Evolutionary conservation across 306 rosid genomes (phyloP).

Genomic region (Fragaria nilgerrensis): DNA sequence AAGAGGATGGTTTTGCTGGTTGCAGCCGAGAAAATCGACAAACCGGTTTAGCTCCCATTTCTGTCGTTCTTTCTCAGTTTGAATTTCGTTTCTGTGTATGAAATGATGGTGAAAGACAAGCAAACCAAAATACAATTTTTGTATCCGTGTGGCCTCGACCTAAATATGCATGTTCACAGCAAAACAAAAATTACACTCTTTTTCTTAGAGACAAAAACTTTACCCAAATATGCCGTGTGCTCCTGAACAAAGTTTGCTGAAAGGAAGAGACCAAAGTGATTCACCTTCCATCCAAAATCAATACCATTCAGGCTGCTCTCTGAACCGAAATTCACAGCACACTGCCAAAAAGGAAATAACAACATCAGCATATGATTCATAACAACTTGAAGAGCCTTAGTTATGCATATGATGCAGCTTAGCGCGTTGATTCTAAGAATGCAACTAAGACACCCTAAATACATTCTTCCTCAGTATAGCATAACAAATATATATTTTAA

Average conservation of each 20-base stretch:
- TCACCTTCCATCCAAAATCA: slow-evolving; percentile 80
- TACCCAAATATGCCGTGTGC: slow-evolving; percentile 31
- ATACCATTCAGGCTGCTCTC: slow-evolving; percentile 89
- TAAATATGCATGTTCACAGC: too few species aligned
- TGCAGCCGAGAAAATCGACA: too few species aligned
- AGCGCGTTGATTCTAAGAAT: neutral
- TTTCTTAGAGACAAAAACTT: too few species aligned
- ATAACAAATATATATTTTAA: neutral
- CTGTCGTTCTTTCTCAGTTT: too few species aligned
- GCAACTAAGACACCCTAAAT: neutral
- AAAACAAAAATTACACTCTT: too few species aligned
- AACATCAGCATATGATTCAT: neutral
- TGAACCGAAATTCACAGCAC: slow-evolving; percentile 83
- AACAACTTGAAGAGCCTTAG: neutral
- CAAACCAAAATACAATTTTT: too few species aligned
- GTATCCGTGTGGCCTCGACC: too few species aligned
- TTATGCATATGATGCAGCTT: neutral
- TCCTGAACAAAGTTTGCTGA: slow-evolving; percentile 79
- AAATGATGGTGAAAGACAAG: too few species aligned
- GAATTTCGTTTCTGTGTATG: too few species aligned
- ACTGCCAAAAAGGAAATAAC: slow-evolving; percentile 37
- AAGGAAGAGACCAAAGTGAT: slow-evolving; percentile 74
- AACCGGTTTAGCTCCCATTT: too few species aligned
- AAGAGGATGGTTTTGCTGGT: too few species aligned
- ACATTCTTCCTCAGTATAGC: neutral